A percentile compares a stretch with the other conserved stretches of the same genome.
Conservation (phyloP, 2,329 filamentous ascomycete genomes). For the Sclerotinia borealis region DNA sequence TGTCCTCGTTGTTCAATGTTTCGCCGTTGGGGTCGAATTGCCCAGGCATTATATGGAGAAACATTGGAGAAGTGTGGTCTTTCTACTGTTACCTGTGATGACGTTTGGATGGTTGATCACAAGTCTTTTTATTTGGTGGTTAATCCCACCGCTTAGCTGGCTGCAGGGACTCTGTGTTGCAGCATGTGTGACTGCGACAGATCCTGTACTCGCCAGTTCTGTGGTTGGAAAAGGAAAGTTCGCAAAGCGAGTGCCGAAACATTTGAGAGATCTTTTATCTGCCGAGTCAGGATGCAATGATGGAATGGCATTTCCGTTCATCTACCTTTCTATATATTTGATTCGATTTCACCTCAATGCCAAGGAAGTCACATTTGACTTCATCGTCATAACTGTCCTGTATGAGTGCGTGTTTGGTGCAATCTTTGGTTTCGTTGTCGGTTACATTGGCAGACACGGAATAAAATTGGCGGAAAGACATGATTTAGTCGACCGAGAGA, state of each 20-base stretch:
- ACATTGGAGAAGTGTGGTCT: constrained; percentile 88
- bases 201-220: constrained; percentile 93
- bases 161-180: constrained; percentile 81
- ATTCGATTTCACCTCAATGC: constrained; percentile 72
- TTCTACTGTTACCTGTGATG: constrained; percentile 93
- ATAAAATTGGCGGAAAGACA: constrained; percentile 82
- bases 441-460: constrained; percentile 83
- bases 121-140: constrained; percentile 91
- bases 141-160: constrained; percentile 75
- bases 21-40: constrained; percentile 84
- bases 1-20: constrained; percentile 86
- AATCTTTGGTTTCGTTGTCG: constrained; percentile 78
- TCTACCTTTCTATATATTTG: constrained; percentile 87
- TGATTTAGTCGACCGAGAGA: constrained; percentile 89
- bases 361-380: constrained; percentile 68
- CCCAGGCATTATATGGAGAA: constrained; percentile 95
- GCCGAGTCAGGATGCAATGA: constrained; percentile 98
- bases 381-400: constrained; percentile 81
- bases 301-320: constrained; percentile 98
- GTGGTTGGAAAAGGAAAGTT: constrained; percentile 99
- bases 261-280: constrained; percentile 89
- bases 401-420: constrained; percentile 96
- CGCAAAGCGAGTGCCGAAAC: constrained; percentile 93
- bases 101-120: constrained; percentile 91
- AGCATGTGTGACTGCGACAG: constrained; percentile 93